Conservation (phyloP, 2,329 filamentous ascomycete genomes). For the Sporothrix sp. region DNA sequence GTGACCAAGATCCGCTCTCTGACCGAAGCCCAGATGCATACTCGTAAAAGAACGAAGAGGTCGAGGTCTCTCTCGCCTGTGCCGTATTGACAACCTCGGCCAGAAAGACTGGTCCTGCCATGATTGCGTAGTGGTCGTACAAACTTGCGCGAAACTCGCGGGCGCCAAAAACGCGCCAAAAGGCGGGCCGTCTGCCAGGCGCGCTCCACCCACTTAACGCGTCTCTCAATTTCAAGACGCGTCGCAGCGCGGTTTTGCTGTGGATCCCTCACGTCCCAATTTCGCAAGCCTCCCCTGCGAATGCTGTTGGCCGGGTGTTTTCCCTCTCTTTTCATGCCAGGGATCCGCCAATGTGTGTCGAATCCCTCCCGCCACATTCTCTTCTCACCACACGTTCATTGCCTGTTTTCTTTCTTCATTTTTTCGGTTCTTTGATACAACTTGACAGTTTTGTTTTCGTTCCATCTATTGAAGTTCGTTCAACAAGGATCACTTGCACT, state of each 20-base stretch:
- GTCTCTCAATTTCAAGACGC: not conserved
- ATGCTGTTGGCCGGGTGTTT: constrained; percentile 9
- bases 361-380: not conserved
- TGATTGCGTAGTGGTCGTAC: not conserved
- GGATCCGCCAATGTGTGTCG: not conserved
- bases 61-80: no score
- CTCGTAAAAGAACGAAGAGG: no score
- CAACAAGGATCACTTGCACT: no score
- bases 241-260: constrained; percentile 3
- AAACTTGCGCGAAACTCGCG: not conserved
- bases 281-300: constrained; percentile 5
- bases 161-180: not conserved
- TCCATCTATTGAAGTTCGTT: no score
- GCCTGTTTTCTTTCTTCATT: not conserved
- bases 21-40: no score
- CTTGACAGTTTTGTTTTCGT: not conserved
- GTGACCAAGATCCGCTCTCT: no score
- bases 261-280: constrained; percentile 3
- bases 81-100: no score
- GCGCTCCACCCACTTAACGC: constrained; percentile 6
- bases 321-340: not conserved
- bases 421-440: not conserved
- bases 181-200: not conserved
- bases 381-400: not conserved
- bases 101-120: no score